phyloP scores from a whole-genome alignment of 257 asterid species.

The Plantago major region DNA sequence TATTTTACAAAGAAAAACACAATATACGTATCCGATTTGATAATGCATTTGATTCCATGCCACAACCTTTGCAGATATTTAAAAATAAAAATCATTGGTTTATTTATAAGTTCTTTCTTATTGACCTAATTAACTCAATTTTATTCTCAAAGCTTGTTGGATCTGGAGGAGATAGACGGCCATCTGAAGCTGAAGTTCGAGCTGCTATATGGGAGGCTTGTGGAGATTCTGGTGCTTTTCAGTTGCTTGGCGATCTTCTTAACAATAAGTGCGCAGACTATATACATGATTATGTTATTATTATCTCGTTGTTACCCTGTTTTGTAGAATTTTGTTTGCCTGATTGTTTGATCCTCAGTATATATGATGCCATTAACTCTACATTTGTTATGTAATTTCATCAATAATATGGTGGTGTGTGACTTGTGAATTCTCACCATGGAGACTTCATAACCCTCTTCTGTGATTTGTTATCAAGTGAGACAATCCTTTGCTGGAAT shows the following conservation, averaged over 20 bases:
- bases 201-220: slow-evolving; percentile 92
- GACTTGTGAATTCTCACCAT: no score
- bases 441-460: no score
- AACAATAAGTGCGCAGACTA: slow-evolving; percentile 46
- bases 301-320: not conserved
- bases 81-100: not conserved
- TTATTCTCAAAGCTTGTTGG: slow-evolving; percentile 57
- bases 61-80: not conserved
- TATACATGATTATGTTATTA: not conserved
- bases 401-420: no score
- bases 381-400: no score
- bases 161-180: slow-evolving; percentile 62
- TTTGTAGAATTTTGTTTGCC: not conserved
- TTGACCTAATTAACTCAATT: not conserved
- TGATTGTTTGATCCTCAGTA: no score
- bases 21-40: no score
- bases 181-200: slow-evolving; percentile 73
- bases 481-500: no score
- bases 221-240: slow-evolving; percentile 84
- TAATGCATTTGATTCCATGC: not conserved
- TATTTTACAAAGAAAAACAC: no score
- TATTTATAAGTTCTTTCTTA: not conserved
- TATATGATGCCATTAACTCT: no score
- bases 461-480: no score
- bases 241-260: slow-evolving; percentile 85